Evolutionary conservation across 345 rosid genomes (phyloP).

Genomic region (Camelina sativa): DNA sequence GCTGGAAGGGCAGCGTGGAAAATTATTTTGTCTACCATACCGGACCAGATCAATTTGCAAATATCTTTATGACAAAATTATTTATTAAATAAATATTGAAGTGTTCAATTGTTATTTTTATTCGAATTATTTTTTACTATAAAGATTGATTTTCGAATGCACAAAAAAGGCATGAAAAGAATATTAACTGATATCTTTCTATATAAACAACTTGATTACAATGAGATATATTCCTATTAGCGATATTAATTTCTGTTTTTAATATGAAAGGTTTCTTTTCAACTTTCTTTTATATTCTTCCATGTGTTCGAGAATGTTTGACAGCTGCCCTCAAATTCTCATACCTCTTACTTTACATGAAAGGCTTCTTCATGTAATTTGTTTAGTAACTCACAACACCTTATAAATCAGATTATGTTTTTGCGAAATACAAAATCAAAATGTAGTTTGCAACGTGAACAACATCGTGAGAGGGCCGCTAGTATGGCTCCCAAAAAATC

Average conservation of each 20-base stretch:
- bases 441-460: conserved; percentile 18
- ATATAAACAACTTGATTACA: not conserved
- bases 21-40: conserved; percentile 17
- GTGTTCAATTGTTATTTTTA: not conserved
- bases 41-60: conserved; percentile 22
- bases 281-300: not conserved
- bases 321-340: not conserved
- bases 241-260: not conserved
- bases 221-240: not conserved
- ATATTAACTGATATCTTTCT: not conserved
- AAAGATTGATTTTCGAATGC: not conserved
- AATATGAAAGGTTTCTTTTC: not conserved
- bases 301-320: conserved; percentile 9
- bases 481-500: conserved; percentile 30
- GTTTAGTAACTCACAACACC: not conserved
- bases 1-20: conserved; percentile 28
- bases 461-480: conserved; percentile 22
- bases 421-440: not conserved
- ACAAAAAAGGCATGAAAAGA: not conserved
- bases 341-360: not conserved
- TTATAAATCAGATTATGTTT: not conserved
- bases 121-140: not conserved
- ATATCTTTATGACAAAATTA: too few species aligned
- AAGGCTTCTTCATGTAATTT: not conserved
- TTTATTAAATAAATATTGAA: not conserved